Evolutionary conservation across 495 filamentous ascomycete genomes (phyloP).

Genomic region (Astrothelium macrocarpum): DNA sequence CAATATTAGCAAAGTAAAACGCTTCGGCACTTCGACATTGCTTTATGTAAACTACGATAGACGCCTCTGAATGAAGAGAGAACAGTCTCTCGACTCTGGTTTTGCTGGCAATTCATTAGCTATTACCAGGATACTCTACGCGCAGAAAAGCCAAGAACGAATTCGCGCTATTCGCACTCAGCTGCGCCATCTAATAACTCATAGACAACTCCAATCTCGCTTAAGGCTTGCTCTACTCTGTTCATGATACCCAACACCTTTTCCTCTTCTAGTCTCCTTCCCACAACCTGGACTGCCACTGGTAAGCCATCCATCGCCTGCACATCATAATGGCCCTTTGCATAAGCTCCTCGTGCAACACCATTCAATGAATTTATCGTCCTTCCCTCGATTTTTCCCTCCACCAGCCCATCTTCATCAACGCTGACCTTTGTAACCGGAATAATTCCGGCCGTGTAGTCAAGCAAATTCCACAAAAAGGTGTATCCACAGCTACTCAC

Average conservation of each 20-base stretch:
- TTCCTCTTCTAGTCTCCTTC: conserved; percentile 79
- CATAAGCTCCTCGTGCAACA: conserved; percentile 75
- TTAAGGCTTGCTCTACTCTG: conserved; percentile 61
- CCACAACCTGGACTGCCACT: conserved; percentile 79
- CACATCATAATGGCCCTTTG: conserved; percentile 62
- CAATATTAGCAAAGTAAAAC: too few species aligned
- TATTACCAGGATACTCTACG: too few species aligned
- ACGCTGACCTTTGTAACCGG: conserved; percentile 80
- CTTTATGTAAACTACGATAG: too few species aligned
- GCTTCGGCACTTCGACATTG: too few species aligned
- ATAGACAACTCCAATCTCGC: conserved; percentile 53
- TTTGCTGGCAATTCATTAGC: neutral
- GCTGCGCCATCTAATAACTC: conserved; percentile 42
- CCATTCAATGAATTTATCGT: conserved; percentile 65
- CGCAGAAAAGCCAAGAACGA: too few species aligned
- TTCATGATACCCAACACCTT: conserved; percentile 84
- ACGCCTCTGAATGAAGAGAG: too few species aligned
- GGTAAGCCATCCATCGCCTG: conserved; percentile 76
- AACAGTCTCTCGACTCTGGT: too few species aligned
- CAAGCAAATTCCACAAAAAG: conserved; percentile 88
- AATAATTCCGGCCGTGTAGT: conserved; percentile 78
- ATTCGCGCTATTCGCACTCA: neutral
- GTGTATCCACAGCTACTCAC: conserved; percentile 90
- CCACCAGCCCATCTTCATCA: conserved; percentile 52
- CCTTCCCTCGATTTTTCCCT: conserved; percentile 43